These are phyloP conservation scores for Euphorbia peplus DNA, from an alignment of 345 rosid species.

Conservation along the genomic window DNA sequence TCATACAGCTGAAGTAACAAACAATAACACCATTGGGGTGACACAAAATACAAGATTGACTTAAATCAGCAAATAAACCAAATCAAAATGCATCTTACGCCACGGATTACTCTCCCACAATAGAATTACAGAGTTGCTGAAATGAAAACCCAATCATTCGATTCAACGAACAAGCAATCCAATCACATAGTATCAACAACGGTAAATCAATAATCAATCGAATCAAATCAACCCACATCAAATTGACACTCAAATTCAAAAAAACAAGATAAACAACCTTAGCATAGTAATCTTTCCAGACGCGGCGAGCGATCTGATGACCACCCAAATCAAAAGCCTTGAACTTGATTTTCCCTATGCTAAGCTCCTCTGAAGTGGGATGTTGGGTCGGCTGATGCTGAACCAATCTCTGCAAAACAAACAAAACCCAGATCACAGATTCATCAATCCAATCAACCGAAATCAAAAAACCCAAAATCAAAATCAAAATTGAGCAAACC, in stretches of 20 bases:
- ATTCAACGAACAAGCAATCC: background rate
- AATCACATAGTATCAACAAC: background rate
- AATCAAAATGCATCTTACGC: background rate
- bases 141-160: background rate
- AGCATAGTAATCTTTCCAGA: constrained; percentile 79
- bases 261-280: constrained; percentile 35
- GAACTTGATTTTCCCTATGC: constrained; percentile 78
- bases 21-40: background rate
- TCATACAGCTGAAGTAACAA: background rate
- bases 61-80: background rate
- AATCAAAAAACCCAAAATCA: background rate
- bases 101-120: background rate
- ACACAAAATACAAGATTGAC: background rate
- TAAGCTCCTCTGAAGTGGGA: constrained; percentile 75
- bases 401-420: constrained; percentile 56
- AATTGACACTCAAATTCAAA: background rate
- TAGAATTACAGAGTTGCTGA: background rate
- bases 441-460: background rate
- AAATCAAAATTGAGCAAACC: background rate
- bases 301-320: constrained; percentile 76
- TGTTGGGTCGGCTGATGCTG: constrained; percentile 79
- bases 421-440: constrained; percentile 17
- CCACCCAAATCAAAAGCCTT: constrained; percentile 86
- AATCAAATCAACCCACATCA: background rate
- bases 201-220: background rate